These are phyloP conservation scores for Trametopsis cervina DNA, from an alignment of 768 basidiomycete species.

Conservation along the genomic window DNA sequence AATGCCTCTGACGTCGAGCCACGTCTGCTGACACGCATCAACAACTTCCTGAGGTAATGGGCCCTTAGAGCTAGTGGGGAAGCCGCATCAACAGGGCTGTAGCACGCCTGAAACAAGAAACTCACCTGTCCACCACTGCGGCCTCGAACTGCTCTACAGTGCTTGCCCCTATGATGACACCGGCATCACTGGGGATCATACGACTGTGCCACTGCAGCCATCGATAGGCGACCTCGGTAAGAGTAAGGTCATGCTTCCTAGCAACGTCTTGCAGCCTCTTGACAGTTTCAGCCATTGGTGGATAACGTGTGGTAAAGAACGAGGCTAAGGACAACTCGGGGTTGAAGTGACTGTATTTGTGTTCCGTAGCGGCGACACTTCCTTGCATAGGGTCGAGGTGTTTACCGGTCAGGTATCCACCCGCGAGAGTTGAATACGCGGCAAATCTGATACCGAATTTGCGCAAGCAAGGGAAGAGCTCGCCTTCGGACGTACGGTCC, in stretches of 20 bases:
- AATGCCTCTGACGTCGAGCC: conserved; percentile 17
- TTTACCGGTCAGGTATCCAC: conserved; percentile 38
- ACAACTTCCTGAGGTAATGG: conserved; percentile 48
- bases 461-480: conserved; percentile 49
- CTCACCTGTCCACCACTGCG: conserved; percentile 33
- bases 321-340: conserved; percentile 22
- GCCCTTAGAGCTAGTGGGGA: conserved; percentile 21
- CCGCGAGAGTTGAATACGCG: conserved; percentile 51
- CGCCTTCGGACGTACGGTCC: conserved; percentile 32
- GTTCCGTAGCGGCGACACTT: background rate
- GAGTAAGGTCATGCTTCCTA: background rate
- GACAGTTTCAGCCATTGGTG: background rate
- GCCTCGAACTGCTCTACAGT: conserved; percentile 22
- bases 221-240: background rate
- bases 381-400: background rate
- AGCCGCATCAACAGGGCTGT: background rate
- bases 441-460: conserved; percentile 53
- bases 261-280: background rate
- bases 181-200: conserved; percentile 16
- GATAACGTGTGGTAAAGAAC: conserved; percentile 2
- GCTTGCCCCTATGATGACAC: conserved; percentile 13
- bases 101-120: background rate
- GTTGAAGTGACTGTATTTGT: background rate
- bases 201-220: conserved; percentile 3
- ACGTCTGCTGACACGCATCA: conserved; percentile 43